A percentile compares a stretch with the other conserved stretches of the same genome.
These are phyloP conservation scores for Cytospora chrysosperma DNA, from an alignment of 2,329 filamentous ascomycete species.

Conservation along the genomic window DNA sequence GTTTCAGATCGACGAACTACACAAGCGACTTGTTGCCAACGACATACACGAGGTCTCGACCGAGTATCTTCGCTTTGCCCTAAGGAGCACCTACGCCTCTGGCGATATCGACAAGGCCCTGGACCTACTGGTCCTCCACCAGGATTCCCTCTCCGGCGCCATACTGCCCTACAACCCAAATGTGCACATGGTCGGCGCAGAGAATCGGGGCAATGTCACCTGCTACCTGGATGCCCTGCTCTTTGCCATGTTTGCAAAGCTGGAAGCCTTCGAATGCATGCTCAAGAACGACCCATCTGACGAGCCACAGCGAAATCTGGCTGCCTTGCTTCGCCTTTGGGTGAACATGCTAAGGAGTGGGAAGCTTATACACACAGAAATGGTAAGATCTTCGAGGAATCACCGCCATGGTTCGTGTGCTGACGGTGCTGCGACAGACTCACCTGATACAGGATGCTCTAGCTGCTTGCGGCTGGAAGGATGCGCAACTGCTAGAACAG, in stretches of 20 bases:
- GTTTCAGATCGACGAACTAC: conserved; percentile 43
- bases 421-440: conserved; percentile 54
- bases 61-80: conserved; percentile 58
- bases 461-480: conserved; percentile 83
- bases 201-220: conserved; percentile 83
- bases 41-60: conserved; percentile 46
- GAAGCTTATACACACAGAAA: conserved; percentile 78
- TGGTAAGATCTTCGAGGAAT: conserved; percentile 55
- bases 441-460: conserved; percentile 79
- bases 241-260: conserved; percentile 91
- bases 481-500: conserved; percentile 73
- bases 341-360: conserved; percentile 88
- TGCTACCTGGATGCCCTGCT: conserved; percentile 90
- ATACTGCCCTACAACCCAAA: conserved; percentile 72
- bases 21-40: conserved; percentile 41
- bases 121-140: conserved; percentile 73
- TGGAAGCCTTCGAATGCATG: conserved; percentile 91
- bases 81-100: conserved; percentile 62
- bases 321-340: conserved; percentile 81
- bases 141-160: conserved; percentile 77
- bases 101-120: conserved; percentile 73
- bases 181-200: conserved; percentile 75
- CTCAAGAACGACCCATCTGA: conserved; percentile 77
- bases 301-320: conserved; percentile 68
- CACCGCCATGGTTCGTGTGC: conserved; percentile 18